Evolutionary conservation across 2,329 filamentous ascomycete species (phyloP).

Genomic region (Bipolaris gigantea): DNA sequence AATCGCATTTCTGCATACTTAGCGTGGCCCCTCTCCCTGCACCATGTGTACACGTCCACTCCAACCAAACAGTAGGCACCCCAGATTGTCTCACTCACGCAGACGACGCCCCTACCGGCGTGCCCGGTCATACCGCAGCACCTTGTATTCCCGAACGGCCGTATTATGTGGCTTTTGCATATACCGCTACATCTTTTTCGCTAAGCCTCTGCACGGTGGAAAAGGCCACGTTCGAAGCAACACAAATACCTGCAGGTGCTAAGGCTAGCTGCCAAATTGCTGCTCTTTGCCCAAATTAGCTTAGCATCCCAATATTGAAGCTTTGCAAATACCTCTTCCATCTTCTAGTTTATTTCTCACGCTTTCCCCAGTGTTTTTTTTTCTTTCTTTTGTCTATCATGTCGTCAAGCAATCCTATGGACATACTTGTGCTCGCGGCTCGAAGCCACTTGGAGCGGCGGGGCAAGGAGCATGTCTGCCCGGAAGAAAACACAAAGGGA

Average conservation of each 20-base stretch:
- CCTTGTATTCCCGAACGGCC: neutral
- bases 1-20: slow-evolving; percentile 5
- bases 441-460: slow-evolving; percentile 1
- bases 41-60: neutral
- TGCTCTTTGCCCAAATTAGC: neutral
- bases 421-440: neutral
- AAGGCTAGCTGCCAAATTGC: neutral
- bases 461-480: slow-evolving; percentile 10
- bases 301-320: neutral
- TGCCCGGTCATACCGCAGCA: neutral
- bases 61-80: neutral
- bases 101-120: neutral
- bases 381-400: neutral
- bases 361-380: too few relatives aligned
- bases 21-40: neutral
- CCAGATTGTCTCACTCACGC: neutral
- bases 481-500: slow-evolving; percentile 15
- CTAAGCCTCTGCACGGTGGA: neutral
- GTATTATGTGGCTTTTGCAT: neutral
- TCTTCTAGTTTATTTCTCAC: neutral
- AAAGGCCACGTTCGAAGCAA: neutral
- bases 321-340: neutral
- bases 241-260: neutral
- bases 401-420: neutral
- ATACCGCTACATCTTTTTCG: neutral